phyloP scores from a whole-genome alignment of 768 basidiomycete genomes.

The Leccinum boreale region DNA sequence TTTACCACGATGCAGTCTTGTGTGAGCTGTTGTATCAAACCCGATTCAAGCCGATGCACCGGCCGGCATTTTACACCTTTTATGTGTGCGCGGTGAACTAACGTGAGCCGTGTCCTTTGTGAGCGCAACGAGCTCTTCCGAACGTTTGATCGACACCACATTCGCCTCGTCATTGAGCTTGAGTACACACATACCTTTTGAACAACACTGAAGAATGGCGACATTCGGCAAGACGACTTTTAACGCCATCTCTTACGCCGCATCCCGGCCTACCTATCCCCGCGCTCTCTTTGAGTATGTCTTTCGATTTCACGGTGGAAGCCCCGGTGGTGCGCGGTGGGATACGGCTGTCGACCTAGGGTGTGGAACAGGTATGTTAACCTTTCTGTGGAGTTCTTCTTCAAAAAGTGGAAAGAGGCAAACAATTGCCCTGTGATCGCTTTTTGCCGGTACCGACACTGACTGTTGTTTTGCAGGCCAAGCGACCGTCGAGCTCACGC shows the following conservation, averaged over 20 bases:
- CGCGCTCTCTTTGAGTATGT: constrained; percentile 58
- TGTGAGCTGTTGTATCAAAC: not conserved
- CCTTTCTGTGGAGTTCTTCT: not conserved
- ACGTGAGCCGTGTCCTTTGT: not conserved
- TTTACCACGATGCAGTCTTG: not conserved
- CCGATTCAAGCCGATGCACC: not conserved
- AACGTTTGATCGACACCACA: not conserved
- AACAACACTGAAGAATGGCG: constrained; percentile 47
- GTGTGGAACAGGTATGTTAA: constrained; percentile 71
- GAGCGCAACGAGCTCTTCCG: not conserved
- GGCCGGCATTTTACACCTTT: not conserved
- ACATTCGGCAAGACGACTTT: constrained; percentile 73
- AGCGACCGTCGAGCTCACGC: constrained; percentile 55
- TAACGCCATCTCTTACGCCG: constrained; percentile 63
- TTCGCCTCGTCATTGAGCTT: not conserved
- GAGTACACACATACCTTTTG: not conserved
- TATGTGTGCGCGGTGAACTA: not conserved
- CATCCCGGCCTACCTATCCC: constrained; percentile 74
- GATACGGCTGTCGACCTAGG: constrained; percentile 70
- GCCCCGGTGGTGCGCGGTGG: constrained; percentile 33
- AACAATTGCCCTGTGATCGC: not conserved
- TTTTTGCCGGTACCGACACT: not conserved
- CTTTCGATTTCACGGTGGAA: constrained; percentile 50
- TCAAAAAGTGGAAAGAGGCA: not conserved
- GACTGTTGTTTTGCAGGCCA: constrained; percentile 47